A percentile compares a stretch with the other conserved stretches of the same genome.
Evolutionary conservation across 2,329 filamentous ascomycete species (phyloP).

Genomic region (Fusarium continuum): DNA sequence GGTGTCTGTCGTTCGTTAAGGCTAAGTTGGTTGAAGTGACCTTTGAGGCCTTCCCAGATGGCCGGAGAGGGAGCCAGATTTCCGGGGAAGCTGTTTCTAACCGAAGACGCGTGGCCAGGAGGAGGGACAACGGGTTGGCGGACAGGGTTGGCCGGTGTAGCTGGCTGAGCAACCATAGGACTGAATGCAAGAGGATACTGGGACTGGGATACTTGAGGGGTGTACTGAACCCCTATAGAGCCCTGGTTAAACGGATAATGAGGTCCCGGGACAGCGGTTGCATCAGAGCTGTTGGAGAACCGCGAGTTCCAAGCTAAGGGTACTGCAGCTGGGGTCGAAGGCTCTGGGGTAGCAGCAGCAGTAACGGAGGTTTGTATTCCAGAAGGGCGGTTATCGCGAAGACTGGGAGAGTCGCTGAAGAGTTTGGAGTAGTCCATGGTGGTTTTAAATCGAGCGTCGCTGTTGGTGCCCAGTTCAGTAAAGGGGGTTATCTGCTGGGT

Average conservation of each 20-base stretch:
- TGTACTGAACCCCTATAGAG: no score
- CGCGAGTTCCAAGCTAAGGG: neutral
- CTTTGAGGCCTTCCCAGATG: conserved; percentile 21
- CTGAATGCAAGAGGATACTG: neutral
- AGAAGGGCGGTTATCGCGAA: neutral
- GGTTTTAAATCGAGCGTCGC: neutral
- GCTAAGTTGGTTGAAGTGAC: conserved; percentile 8
- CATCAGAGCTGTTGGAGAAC: neutral
- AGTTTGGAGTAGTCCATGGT: neutral
- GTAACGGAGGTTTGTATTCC: neutral
- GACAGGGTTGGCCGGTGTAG: neutral
- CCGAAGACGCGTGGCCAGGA: neutral
- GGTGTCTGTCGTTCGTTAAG: neutral
- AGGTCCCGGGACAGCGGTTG: neutral
- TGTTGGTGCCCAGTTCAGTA: conserved; percentile 15
- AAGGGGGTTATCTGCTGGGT: conserved; percentile 21
- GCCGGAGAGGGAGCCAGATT: conserved; percentile 11
- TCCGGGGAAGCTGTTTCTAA: conserved; percentile 2
- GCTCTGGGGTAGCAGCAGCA: neutral
- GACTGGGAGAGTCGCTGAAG: neutral
- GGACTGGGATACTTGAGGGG: neutral
- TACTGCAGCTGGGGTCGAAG: neutral
- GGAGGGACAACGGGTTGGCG: conserved; percentile 14
- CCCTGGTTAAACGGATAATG: no score
- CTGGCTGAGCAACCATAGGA: neutral